phyloP scores from a whole-genome alignment of 2,329 filamentous ascomycete species.

The Xylaria polymorpha region DNA sequence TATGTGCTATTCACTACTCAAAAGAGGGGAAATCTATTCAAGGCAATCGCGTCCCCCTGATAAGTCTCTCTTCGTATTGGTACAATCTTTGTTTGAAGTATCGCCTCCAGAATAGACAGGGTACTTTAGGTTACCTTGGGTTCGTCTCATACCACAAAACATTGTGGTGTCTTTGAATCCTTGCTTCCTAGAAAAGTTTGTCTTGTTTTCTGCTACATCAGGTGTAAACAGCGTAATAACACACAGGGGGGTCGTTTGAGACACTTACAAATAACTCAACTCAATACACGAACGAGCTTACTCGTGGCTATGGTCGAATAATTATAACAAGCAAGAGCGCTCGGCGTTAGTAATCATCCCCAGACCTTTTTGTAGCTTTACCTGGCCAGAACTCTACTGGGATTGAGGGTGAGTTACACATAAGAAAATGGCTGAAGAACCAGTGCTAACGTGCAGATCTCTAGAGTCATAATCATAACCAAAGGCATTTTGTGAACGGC shows the following conservation, averaged over 20 bases:
- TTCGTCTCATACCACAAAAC: constrained; percentile 12
- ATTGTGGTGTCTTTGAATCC: constrained; percentile 1
- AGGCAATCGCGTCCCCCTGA: too few relatives aligned
- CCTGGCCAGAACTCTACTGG: background rate
- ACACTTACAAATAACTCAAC: constrained; percentile 13
- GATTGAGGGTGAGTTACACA: constrained; percentile 10
- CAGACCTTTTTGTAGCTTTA: background rate
- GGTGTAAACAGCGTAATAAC: constrained; percentile 1
- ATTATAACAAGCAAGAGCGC: constrained; percentile 15
- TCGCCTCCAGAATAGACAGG: background rate
- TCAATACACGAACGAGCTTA: constrained; percentile 6
- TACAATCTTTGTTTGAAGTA: background rate
- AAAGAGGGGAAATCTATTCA: background rate
- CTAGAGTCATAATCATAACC: background rate
- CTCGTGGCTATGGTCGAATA: background rate
- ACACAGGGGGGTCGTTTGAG: constrained; percentile 15
- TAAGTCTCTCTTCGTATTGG: background rate
- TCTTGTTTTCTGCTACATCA: background rate
- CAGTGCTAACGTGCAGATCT: background rate
- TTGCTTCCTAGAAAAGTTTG: constrained; percentile 6
- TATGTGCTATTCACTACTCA: too few relatives aligned
- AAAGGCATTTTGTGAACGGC: background rate
- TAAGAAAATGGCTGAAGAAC: background rate
- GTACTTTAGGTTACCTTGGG: constrained; percentile 1
- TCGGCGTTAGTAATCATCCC: constrained; percentile 7